Percentiles rank a stretch among this genome's conserved stretches.
phyloP scores from a whole-genome alignment of 208 protist genomes.

The Balamuthia mandrillaris region DNA sequence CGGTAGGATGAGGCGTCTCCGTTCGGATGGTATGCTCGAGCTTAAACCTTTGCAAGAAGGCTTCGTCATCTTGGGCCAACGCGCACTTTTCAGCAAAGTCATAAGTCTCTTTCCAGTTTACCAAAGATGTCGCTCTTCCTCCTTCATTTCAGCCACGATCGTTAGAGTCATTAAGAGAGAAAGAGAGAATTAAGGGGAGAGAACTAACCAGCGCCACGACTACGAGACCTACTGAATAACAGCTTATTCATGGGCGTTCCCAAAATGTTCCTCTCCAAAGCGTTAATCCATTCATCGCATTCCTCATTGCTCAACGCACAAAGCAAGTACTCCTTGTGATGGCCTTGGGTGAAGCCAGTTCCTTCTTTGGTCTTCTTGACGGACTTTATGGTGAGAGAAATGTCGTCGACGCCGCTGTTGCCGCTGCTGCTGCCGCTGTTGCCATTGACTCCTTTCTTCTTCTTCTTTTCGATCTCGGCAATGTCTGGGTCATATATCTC shows the following conservation, averaged over 20 bases:
- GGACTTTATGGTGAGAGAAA: slow-evolving; percentile 49
- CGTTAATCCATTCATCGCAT: slow-evolving; percentile 54
- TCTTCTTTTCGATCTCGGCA: background rate
- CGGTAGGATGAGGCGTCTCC: background rate
- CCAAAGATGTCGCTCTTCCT: background rate
- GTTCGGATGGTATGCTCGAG: background rate
- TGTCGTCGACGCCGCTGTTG: background rate
- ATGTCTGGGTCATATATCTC: slow-evolving; percentile 34
- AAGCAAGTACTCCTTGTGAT: slow-evolving; percentile 60
- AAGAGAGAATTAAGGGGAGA: too few species aligned
- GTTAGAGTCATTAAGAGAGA: too few species aligned
- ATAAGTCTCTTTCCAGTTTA: background rate
- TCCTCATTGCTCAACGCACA: slow-evolving; percentile 40
- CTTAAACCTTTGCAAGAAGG: background rate
- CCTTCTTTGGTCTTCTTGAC: slow-evolving; percentile 51
- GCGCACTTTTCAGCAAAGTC: background rate
- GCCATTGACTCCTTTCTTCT: background rate
- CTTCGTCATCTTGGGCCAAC: background rate
- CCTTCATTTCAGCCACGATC: too few species aligned
- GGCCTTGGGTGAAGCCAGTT: slow-evolving; percentile 46
- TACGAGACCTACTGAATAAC: too few species aligned
- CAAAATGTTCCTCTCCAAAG: slow-evolving; percentile 49
- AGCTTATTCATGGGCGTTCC: slow-evolving; percentile 13
- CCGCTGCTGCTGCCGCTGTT: slow-evolving; percentile 12
- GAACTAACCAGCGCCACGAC: too few species aligned